These are phyloP conservation scores for Penicillium paxilli DNA, from an alignment of 495 filamentous ascomycete species.

Conservation along the genomic window DNA sequence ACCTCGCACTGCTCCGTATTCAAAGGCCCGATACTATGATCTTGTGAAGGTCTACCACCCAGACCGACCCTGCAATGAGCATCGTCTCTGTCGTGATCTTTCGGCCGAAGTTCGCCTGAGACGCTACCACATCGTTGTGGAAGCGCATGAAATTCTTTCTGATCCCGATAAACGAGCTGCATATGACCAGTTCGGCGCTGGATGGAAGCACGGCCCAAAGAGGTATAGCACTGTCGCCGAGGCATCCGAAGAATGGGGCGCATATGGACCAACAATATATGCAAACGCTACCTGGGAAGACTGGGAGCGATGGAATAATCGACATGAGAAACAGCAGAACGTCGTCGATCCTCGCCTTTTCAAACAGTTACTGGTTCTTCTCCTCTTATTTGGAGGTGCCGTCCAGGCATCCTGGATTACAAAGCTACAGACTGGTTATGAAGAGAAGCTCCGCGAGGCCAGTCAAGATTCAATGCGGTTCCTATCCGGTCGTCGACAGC, in stretches of 20 bases:
- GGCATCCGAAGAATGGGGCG: slow-evolving; percentile 20
- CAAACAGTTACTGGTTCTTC: slow-evolving; percentile 60
- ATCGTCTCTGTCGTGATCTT: slow-evolving; percentile 49
- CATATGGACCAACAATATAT: slow-evolving; percentile 51
- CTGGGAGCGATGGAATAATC: slow-evolving; percentile 85
- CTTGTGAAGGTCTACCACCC: slow-evolving; percentile 96
- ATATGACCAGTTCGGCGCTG: slow-evolving; percentile 79
- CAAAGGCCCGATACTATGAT: slow-evolving; percentile 80
- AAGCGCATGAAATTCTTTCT: slow-evolving; percentile 88
- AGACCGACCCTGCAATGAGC: slow-evolving; percentile 61
- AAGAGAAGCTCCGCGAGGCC: slow-evolving; percentile 62
- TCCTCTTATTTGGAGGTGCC: slow-evolving; percentile 65
- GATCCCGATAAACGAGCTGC: slow-evolving; percentile 72
- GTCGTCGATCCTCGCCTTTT: slow-evolving; percentile 75
- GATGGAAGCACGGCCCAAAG: slow-evolving; percentile 64
- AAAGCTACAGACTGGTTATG: slow-evolving; percentile 51
- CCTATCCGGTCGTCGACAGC: slow-evolving; percentile 55
- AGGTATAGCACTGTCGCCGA: slow-evolving; percentile 13
- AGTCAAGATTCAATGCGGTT: slow-evolving; percentile 64
- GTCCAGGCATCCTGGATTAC: slow-evolving; percentile 67
- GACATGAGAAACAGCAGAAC: slow-evolving; percentile 62
- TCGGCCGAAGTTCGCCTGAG: slow-evolving; percentile 65
- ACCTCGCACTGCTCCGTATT: slow-evolving; percentile 64
- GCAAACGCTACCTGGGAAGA: slow-evolving; percentile 97
- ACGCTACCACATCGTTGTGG: slow-evolving; percentile 82